phyloP scores from a whole-genome alignment of 1,284 basidiomycete species.

The Apiotrichum siamense region DNA sequence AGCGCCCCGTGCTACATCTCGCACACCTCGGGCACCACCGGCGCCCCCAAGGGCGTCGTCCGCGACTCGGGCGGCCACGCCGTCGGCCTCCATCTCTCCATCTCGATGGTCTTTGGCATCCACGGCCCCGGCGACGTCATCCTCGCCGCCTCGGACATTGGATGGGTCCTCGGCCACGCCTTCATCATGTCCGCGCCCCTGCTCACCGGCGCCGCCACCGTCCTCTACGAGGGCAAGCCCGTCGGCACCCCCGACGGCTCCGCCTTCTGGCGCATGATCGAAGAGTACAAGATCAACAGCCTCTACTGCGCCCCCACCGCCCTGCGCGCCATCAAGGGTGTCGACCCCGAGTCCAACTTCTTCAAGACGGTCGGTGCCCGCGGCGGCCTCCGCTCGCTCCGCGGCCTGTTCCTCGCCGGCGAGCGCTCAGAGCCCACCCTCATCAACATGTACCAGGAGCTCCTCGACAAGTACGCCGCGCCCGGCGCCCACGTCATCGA shows the following conservation, averaged over 20 bases:
- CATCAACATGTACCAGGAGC: constrained; percentile 19
- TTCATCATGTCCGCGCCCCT: constrained; percentile 92
- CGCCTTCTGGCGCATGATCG: constrained; percentile 89
- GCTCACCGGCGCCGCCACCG: constrained; percentile 70
- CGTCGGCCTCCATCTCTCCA: constrained; percentile 73
- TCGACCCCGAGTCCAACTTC: constrained; percentile 16
- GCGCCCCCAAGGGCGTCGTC: constrained; percentile 92
- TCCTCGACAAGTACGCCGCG: constrained; percentile 15
- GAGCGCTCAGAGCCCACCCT: constrained; percentile 21
- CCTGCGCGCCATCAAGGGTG: constrained; percentile 21
- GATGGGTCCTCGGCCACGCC: constrained; percentile 95
- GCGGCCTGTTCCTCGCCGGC: constrained; percentile 19
- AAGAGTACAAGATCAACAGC: constrained; percentile 81
- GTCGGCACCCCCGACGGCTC: constrained; percentile 81
- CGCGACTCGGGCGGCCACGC: constrained; percentile 89
- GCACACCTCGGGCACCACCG: constrained; percentile 88
- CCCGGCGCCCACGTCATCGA: constrained; percentile 62
- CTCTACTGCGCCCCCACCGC: constrained; percentile 79
- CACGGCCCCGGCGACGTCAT: constrained; percentile 49
- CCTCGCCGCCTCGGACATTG: constrained; percentile 77
- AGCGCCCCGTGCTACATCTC: constrained; percentile 19
- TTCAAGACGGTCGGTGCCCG: constrained; percentile 9
- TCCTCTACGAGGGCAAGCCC: constrained; percentile 89
- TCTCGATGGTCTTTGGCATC: constrained; percentile 89
- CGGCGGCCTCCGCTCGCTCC: constrained; percentile 13